Evolutionary conservation across 306 rosid genomes (phyloP), one percentile per base, ranked within the genome.

Genomic region (Vachellia pachyceras): DNA sequence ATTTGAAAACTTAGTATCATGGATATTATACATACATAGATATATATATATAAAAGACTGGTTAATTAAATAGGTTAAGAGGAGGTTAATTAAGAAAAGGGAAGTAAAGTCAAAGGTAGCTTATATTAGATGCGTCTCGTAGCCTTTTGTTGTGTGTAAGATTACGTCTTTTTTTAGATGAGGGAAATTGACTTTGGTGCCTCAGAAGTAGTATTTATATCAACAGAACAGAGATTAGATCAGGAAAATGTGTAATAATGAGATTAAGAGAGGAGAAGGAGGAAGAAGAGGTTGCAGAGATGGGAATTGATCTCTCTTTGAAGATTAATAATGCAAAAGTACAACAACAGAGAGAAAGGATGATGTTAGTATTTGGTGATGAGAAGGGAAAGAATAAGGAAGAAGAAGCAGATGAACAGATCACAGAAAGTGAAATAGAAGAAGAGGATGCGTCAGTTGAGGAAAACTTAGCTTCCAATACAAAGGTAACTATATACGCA

Each of bases 141-240:
- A 18, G 63, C 63, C 20, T 55, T 42, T 82, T 29, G 33, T 80
- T 87, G 78, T 91, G 89, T 83, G 68, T 29, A 6, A 25, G 68
- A 61, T 29, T 61, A 61, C 68, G 68, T 61, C 68, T 55, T 55
- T 20, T 29, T 61, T 33, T 10, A 33, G 18, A 5, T 11, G 68
- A 80, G 85, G 77, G 88, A 54, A 85, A 84, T 92, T 95, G 98
- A 95, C 98, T 95, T 91, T 85, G 90, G 97, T 91, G 95, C 97
- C 97, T 91, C 89, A 89, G 90, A 92, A 88, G 84, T 52, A 72
- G 90, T 87, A 86, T 86, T 69, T 80, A 81, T 74, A 83, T 83
- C 78, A 17, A 64, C 20, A 60, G 25, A 17, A 64, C 20, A 60
- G 25, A 67, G n/a, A 58, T 22, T 23, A 58, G 65, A 69, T 67